phyloP scores from a whole-genome alignment of 805 yeast genomes.

The Spathaspora arborariae region DNA sequence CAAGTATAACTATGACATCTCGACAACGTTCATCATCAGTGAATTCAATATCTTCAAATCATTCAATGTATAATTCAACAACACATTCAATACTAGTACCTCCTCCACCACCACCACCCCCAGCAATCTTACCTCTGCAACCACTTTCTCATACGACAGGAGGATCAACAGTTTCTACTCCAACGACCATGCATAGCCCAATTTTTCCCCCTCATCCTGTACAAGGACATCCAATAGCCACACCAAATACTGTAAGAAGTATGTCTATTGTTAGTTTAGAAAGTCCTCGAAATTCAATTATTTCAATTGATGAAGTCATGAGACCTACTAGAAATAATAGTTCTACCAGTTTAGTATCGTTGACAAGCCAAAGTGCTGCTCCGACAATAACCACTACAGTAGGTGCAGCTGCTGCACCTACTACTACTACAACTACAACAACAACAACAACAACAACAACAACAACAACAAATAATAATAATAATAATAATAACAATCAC shows the following conservation, averaged over 20 bases:
- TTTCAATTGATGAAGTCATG: constrained; percentile 33
- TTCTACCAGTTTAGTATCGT: constrained; percentile 17
- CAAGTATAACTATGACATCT: not conserved
- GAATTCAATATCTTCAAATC: constrained; percentile 27
- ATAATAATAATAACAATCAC: too few relatives aligned
- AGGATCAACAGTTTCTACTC: not conserved
- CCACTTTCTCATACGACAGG: not conserved
- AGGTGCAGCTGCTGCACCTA: constrained; percentile 1
- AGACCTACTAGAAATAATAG: constrained; percentile 32
- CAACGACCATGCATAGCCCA: not conserved
- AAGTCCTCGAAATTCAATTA: constrained; percentile 39
- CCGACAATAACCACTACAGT: not conserved
- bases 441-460: not conserved
- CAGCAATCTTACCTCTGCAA: not conserved
- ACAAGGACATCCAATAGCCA: too few relatives aligned
- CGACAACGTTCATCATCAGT: constrained; percentile 32
- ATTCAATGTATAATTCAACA: constrained; percentile 10
- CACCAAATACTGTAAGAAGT: constrained; percentile 25
- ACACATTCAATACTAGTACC: not conserved
- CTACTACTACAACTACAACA: not conserved
- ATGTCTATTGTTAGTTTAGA: constrained; percentile 36
- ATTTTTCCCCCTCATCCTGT: too few relatives aligned
- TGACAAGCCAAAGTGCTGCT: constrained; percentile 7
- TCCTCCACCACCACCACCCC: not conserved
- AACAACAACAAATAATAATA: too few relatives aligned